Base-by-base conservation (phyloP, 2,329 filamentous ascomycete genomes). In the Aspergillus tamarii region DNA sequence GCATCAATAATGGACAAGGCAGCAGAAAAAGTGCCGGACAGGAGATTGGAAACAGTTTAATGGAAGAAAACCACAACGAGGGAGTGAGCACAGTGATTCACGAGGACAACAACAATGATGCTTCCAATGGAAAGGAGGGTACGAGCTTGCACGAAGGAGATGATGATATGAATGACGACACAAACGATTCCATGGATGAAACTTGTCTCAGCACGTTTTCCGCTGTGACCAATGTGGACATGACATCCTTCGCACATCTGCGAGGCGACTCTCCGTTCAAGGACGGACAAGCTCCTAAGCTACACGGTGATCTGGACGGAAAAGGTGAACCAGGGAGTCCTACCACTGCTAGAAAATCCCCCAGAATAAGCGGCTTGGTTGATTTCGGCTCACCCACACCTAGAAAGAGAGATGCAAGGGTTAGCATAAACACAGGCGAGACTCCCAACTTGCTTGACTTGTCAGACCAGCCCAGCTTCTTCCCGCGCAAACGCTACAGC, bases 401-500 rank as follows among this genome's bases (percentile, higher is more conserved):
- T 48, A 83, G 85, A 66, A 77, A 80, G 56, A 78, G 81, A 67
- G 82, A 80, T 50, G 77, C 72, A 43, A 78, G 80, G 64, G 82
- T 77, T 76, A 34, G 77, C 73, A 63, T 79, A 12, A 71, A 76
- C 12, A 77, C 81, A 10, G 80, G 80, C 30, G 84, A 91, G 72
- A 92, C 90, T 4, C 91, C 91, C 19, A 96, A 91, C 72, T 84
- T 97, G 39, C 84, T 97, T 52, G 95, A 98, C 74, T 96, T 97
- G 71, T 96, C 93, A 0, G 92, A 95, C 64, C 91, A 93, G 70
- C 84, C 89, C 64, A 86, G 87, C 68, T 82, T 83, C 12, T 84
- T 86, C 61, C 79, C 79, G 32, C 81, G 80, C 60, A 78, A 88
- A 67, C 80, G 84, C 58, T 80, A 84, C 70, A 68, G 72, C 64